Evolutionary conservation across 805 yeast species (phyloP), one percentile per base, ranked within the genome.

Genomic region (Hemisphaericaspora nanyangensis): DNA sequence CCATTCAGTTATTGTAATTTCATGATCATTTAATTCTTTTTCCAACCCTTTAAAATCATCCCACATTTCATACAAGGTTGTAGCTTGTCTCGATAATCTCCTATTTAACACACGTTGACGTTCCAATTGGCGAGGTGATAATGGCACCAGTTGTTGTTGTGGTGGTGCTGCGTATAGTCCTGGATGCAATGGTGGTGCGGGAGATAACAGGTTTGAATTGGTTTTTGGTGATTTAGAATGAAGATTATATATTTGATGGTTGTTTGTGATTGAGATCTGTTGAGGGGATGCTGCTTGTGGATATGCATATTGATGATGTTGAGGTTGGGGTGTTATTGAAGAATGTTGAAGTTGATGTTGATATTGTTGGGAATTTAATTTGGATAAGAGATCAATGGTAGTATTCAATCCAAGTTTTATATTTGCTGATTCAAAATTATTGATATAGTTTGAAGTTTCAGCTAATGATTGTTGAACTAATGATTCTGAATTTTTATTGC

Each of bases 51-150:
- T 60, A 42, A 56, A 60, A 41, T 60, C 65, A 40, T 60, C 58
- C 65, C 65, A 60, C 62, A 60, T 55, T 41, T 60, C 63, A 39
- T 50, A 55, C 7, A 60, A 38, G 12, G 59, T 52, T 25, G 50
- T 44, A 0, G 62, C 61, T 34, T 58, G 62, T 32, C 62, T 28
- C 5, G 61, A 57, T 25, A 57, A 50, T 36, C 61, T 40, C 22
- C 61, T 30, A 29, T 45, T 44, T 26, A 58, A 34, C 8, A 54
- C 56, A 3, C 44, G 32, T 31, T 50, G 51, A 11, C 61, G 43
- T 31, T 48, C 47, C 7, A 37, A 12, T 37, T 42, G 54, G 17
- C 37, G 39, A 11, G 44, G 46, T 10, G 47, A 30, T 25, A 37
- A 13, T 19, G 39, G 40, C 6, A 30, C 27, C 11, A 24, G 12